These are phyloP conservation scores for Cryptosporidium baileyi DNA, from an alignment of 169 alveolate genomes.

Conservation along the genomic window DNA sequence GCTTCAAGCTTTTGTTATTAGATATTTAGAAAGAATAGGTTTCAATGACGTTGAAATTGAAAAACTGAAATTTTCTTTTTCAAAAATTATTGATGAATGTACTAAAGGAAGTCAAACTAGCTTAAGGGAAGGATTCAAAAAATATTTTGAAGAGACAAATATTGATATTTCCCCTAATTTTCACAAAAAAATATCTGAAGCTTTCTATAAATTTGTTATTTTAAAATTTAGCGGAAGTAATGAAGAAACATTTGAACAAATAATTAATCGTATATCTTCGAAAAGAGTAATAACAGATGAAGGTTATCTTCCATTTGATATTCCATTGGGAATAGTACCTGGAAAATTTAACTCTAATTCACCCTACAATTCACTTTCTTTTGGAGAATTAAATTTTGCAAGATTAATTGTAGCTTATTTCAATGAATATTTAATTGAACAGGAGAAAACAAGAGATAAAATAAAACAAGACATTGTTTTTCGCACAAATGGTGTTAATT, in stretches of 20 bases:
- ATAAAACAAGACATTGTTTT: not conserved
- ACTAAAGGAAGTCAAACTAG: not conserved
- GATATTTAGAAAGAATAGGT: constrained; percentile 21
- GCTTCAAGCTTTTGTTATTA: not conserved
- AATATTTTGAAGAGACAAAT: not conserved
- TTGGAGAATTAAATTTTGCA: constrained; percentile 58
- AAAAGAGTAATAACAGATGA: constrained; percentile 37
- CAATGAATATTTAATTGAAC: constrained; percentile 56
- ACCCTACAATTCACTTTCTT: constrained; percentile 33
- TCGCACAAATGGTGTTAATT: not conserved
- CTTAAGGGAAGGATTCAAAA: not conserved
- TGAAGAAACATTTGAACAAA: constrained; percentile 26
- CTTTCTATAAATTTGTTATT: constrained; percentile 2
- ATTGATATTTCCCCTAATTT: not conserved
- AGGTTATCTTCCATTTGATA: constrained; percentile 46
- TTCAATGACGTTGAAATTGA: not conserved
- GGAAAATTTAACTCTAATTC: not conserved
- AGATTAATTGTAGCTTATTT: constrained; percentile 41
- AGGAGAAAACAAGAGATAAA: not conserved
- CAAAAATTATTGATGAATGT: not conserved
- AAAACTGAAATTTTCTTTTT: not conserved
- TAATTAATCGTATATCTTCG: constrained; percentile 4
- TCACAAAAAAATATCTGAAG: constrained; percentile 14
- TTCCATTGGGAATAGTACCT: constrained; percentile 52
- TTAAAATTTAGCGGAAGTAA: constrained; percentile 32